Conservation (phyloP, 2,329 filamentous ascomycete species). For the Pseudocercospora eumusae region DNA sequence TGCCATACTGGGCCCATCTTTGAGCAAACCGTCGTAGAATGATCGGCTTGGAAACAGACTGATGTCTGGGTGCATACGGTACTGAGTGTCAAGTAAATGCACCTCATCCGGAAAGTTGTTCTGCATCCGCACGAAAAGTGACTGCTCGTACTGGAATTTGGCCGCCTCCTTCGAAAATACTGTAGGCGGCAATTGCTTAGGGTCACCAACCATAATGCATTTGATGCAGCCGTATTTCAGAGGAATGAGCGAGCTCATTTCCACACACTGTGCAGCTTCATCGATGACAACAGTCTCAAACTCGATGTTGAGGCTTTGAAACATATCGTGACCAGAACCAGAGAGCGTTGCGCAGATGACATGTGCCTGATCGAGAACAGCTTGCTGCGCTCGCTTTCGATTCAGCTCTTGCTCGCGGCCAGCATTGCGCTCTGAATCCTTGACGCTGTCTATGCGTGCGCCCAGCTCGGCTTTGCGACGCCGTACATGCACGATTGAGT, state of each 20-base stretch:
- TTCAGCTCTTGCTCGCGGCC: conserved; percentile 84
- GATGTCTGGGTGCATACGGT: conserved; percentile 98
- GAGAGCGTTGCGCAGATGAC: conserved; percentile 94
- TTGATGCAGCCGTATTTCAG: conserved; percentile 97
- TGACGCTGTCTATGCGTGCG: conserved; percentile 79
- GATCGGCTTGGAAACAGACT: conserved; percentile 84
- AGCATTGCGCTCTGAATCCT: conserved; percentile 79
- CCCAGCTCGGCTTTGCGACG: conserved; percentile 75
- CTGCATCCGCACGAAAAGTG: conserved; percentile 97
- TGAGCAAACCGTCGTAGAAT: conserved; percentile 86
- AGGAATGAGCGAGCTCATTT: conserved; percentile 92
- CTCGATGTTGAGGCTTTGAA: conserved; percentile 88
- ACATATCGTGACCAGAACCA: conserved; percentile 95
- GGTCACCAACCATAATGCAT: conserved; percentile 95
- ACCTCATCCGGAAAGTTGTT: conserved; percentile 84
- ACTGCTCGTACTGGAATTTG: conserved; percentile 93
- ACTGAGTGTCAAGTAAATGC: conserved; percentile 94
- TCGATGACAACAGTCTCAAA: conserved; percentile 99
- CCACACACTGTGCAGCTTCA: conserved; percentile 96
- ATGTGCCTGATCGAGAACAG: conserved; percentile 86
- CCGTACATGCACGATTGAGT: conserved; percentile 76
- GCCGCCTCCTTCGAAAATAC: conserved; percentile 93
- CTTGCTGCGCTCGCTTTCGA: conserved; percentile 80
- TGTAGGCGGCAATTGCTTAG: conserved; percentile 93
- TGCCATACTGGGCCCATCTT: conserved; percentile 78